Conservation (phyloP, 2,329 filamentous ascomycete genomes). For the Myrmaecium sp. region DNA sequence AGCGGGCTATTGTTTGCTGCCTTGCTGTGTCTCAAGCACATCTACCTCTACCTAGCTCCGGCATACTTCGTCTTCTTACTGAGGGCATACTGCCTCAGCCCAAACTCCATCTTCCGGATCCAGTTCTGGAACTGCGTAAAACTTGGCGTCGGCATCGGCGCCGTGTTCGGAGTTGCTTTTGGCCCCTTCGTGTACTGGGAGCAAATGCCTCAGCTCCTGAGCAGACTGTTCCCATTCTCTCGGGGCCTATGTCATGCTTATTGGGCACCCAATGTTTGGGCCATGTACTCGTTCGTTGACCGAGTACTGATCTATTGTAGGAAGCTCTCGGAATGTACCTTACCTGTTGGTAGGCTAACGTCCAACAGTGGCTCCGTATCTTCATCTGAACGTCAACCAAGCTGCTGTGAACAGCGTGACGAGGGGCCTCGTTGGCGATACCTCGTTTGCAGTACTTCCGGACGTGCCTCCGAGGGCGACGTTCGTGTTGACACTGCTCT, state of each 20-base stretch:
- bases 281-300: constrained; percentile 85
- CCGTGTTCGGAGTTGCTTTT: constrained; percentile 65
- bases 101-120: constrained; percentile 58
- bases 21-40: constrained; percentile 89
- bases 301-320: constrained; percentile 66
- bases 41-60: constrained; percentile 89
- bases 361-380: constrained; percentile 54
- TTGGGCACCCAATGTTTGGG: constrained; percentile 96
- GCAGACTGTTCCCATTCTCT: constrained; percentile 82
- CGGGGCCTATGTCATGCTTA: constrained; percentile 92
- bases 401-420: constrained; percentile 78
- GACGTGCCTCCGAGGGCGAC: constrained; percentile 67
- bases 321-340: constrained; percentile 4
- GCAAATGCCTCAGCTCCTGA: constrained; percentile 70
- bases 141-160: constrained; percentile 54
- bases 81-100: constrained; percentile 72
- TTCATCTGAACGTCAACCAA: constrained; percentile 56
- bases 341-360: constrained; percentile 16
- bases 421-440: constrained; percentile 81
- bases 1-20: constrained; percentile 74
- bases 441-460: constrained; percentile 81
- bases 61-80: constrained; percentile 91
- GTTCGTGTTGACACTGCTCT: constrained; percentile 66
- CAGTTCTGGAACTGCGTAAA: constrained; percentile 68
- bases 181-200: constrained; percentile 71